Conservation (phyloP, 164 flowering plant species). For the Magnolia kwangsiensis region DNA sequence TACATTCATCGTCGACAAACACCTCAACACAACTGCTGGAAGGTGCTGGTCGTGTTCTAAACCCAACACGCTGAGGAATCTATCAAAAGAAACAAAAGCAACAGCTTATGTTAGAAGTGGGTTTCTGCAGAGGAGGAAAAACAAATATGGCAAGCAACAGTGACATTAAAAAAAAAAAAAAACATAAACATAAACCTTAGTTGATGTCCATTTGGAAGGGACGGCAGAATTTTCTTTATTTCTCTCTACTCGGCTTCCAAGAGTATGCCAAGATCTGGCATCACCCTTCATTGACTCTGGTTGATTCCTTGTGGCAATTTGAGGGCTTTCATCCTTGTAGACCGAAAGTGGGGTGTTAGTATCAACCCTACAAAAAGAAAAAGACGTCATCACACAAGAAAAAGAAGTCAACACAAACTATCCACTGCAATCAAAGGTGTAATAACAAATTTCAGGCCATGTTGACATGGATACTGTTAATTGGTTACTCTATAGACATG, state of each 20-base stretch:
- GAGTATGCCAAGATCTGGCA: conserved; percentile 46
- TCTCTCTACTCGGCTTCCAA: conserved; percentile 70
- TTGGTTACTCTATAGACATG: not conserved
- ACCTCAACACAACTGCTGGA: conserved; percentile 54
- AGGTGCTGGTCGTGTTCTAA: conserved; percentile 36
- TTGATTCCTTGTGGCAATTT: conserved; percentile 22
- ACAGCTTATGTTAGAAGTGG: not conserved
- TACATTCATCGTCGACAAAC: conserved; percentile 83
- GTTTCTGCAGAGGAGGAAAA: not conserved
- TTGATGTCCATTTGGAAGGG: conserved; percentile 80
- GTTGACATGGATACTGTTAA: not conserved
- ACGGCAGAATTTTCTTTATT: conserved; percentile 79
- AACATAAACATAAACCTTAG: conserved; percentile 40
- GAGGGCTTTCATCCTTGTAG: conserved; percentile 45
- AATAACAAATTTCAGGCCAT: not conserved
- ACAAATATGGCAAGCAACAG: not conserved
- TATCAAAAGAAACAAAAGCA: conserved; percentile 21
- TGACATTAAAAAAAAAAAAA: not conserved
- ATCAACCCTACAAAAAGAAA: not conserved
- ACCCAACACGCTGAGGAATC: conserved; percentile 56
- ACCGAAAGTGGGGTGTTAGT: conserved; percentile 34
- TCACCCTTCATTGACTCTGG: conserved; percentile 34
- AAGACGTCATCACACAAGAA: not conserved
- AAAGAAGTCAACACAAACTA: not conserved
- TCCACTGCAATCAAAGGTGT: not conserved